A percentile compares a stretch with the other conserved stretches of the same genome.
These are phyloP conservation scores for Lanmaoa pseudosensibilis DNA, from an alignment of 768 basidiomycete species.

Conservation along the genomic window DNA sequence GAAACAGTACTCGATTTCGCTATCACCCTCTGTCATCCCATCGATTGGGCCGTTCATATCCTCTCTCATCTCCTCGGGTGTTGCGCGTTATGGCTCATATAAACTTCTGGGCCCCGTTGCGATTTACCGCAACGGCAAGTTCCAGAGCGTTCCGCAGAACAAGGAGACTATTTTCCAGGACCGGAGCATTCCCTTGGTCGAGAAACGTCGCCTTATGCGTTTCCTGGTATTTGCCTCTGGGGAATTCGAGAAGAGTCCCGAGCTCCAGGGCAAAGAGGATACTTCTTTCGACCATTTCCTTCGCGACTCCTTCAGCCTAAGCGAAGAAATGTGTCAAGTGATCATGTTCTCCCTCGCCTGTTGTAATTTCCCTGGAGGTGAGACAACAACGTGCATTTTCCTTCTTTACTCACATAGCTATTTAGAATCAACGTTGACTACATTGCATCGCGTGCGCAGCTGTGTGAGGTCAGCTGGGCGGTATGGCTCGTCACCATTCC, in stretches of 20 bases:
- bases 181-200: conserved; percentile 69
- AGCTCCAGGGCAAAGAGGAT: conserved; percentile 56
- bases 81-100: conserved; percentile 90
- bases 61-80: conserved; percentile 76
- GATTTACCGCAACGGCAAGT: conserved; percentile 49
- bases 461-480: conserved; percentile 81
- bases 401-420: conserved; percentile 1
- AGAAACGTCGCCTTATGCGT: conserved; percentile 91
- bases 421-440: conserved; percentile 64
- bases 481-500: conserved; percentile 85
- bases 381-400: conserved; percentile 10
- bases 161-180: conserved; percentile 94
- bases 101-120: conserved; percentile 73
- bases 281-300: conserved; percentile 65
- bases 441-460: conserved; percentile 66
- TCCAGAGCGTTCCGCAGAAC: conserved; percentile 77
- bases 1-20: conserved; percentile 81
- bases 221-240: conserved; percentile 80
- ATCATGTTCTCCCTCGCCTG: conserved; percentile 81
- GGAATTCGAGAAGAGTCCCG: conserved; percentile 65
- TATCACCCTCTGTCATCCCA: conserved; percentile 81
- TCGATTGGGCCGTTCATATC: conserved; percentile 78
- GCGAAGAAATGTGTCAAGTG: conserved; percentile 52
- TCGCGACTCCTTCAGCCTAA: conserved; percentile 60
- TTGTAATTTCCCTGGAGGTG: conserved; percentile 60